These are phyloP conservation scores for Termitomyces sp. DNA, from an alignment of 1,284 basidiomycete genomes.

Conservation along the genomic window DNA sequence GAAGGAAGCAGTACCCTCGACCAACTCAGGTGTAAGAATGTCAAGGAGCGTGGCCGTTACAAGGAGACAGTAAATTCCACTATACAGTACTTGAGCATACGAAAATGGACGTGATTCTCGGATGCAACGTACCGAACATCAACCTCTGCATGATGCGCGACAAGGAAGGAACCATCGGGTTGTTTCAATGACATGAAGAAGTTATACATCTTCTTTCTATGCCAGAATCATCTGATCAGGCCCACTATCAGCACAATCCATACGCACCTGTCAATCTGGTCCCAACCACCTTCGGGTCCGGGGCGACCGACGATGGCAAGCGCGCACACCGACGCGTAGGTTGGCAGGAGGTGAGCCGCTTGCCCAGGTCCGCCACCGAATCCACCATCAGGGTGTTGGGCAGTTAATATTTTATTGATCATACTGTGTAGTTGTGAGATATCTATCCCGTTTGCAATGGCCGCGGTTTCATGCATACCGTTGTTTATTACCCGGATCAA, in stretches of 20 bases:
- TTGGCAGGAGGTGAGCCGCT: slow-evolving; percentile 83
- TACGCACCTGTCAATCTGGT: slow-evolving; percentile 68
- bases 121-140: slow-evolving; percentile 71
- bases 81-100: slow-evolving; percentile 15
- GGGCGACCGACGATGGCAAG: slow-evolving; percentile 79
- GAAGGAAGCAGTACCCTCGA: slow-evolving; percentile 61
- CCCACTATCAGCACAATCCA: background rate
- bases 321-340: slow-evolving; percentile 84
- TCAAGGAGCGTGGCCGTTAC: slow-evolving; percentile 44
- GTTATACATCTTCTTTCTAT: slow-evolving; percentile 68
- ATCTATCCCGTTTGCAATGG: background rate
- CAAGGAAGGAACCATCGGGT: slow-evolving; percentile 91
- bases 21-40: slow-evolving; percentile 84
- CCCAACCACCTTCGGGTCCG: slow-evolving; percentile 77
- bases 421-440: slow-evolving; percentile 35
- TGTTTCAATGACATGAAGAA: slow-evolving; percentile 95
- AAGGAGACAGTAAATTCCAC: slow-evolving; percentile 46
- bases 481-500: slow-evolving; percentile 73
- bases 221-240: background rate
- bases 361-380: slow-evolving; percentile 93
- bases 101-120: slow-evolving; percentile 3
- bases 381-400: slow-evolving; percentile 81
- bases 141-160: slow-evolving; percentile 85
- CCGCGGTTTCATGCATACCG: slow-evolving; percentile 46
- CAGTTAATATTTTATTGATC: slow-evolving; percentile 73